Evolutionary conservation across 1,284 basidiomycete genomes (phyloP).

Genomic region (Rugosomyces carneus): DNA sequence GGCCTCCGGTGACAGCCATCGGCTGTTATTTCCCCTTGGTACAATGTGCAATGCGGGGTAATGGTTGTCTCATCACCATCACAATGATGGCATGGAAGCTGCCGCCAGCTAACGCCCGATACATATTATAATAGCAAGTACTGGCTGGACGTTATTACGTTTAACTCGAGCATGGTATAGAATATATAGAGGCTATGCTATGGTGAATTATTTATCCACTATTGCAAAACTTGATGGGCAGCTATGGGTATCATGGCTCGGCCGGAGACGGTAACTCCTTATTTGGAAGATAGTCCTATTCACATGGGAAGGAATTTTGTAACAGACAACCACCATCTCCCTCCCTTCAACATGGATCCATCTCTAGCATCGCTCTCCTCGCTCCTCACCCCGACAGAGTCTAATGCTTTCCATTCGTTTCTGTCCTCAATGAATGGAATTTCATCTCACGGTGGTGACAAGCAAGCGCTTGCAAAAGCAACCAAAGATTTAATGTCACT

Average conservation of each 20-base stretch:
- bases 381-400: slow-evolving; percentile 31
- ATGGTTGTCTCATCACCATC: no score
- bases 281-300: slow-evolving; percentile 12
- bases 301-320: slow-evolving; percentile 10
- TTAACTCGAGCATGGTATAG: no score
- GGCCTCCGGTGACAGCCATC: no score
- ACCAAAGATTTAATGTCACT: slow-evolving; percentile 68
- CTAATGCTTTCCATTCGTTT: slow-evolving; percentile 38
- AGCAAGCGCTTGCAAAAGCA: slow-evolving; percentile 60
- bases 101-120: no score
- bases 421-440: slow-evolving; percentile 33
- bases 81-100: no score
- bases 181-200: no score
- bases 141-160: no score
- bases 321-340: slow-evolving; percentile 12
- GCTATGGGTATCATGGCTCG: background rate
- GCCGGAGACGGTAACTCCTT: slow-evolving; percentile 8
- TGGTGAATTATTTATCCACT: no score
- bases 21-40: no score
- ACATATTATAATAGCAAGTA: no score
- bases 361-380: slow-evolving; percentile 18
- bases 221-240: no score
- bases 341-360: slow-evolving; percentile 14
- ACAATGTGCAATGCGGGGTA: no score
- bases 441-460: slow-evolving; percentile 27